Conservation (phyloP, 2,329 filamentous ascomycete species). For the Pseudonectria foliicola region DNA sequence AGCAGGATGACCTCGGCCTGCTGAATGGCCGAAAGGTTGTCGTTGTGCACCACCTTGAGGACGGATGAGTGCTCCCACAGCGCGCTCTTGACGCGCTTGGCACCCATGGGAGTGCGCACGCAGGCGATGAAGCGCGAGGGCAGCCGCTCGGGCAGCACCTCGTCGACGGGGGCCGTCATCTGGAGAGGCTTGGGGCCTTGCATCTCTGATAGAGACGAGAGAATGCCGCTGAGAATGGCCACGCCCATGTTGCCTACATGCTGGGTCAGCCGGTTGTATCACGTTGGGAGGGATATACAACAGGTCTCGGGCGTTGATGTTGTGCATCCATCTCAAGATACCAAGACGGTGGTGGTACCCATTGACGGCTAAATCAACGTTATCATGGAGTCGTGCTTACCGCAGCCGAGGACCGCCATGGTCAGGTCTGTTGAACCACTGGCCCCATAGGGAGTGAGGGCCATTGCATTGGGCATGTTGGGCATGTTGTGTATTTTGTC, state of each 20-base stretch:
- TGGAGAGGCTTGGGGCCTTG: slow-evolving; percentile 39
- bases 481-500: slow-evolving; percentile 7
- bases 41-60: slow-evolving; percentile 61
- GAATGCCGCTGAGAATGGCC: slow-evolving; percentile 74
- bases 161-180: slow-evolving; percentile 38
- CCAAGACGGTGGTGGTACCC: slow-evolving; percentile 7
- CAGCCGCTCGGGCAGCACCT: slow-evolving; percentile 45
- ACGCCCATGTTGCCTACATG: slow-evolving; percentile 71
- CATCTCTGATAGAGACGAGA: slow-evolving; percentile 57
- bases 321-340: too few relatives aligned
- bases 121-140: slow-evolving; percentile 76
- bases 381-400: slow-evolving; percentile 39
- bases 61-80: slow-evolving; percentile 56
- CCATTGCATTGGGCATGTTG: slow-evolving; percentile 20
- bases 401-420: slow-evolving; percentile 75
- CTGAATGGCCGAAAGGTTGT: slow-evolving; percentile 61
- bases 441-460: slow-evolving; percentile 29
- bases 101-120: slow-evolving; percentile 63
- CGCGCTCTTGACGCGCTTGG: slow-evolving; percentile 58
- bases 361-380: slow-evolving; percentile 3
- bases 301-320: too few relatives aligned
- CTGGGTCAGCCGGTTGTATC: background rate
- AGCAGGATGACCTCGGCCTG: slow-evolving; percentile 69
- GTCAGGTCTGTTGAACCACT: slow-evolving; percentile 47
- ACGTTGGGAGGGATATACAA: background rate